These are phyloP conservation scores for Aspergillus sp. DNA, from an alignment of 2,329 filamentous ascomycete genomes.

Conservation along the genomic window DNA sequence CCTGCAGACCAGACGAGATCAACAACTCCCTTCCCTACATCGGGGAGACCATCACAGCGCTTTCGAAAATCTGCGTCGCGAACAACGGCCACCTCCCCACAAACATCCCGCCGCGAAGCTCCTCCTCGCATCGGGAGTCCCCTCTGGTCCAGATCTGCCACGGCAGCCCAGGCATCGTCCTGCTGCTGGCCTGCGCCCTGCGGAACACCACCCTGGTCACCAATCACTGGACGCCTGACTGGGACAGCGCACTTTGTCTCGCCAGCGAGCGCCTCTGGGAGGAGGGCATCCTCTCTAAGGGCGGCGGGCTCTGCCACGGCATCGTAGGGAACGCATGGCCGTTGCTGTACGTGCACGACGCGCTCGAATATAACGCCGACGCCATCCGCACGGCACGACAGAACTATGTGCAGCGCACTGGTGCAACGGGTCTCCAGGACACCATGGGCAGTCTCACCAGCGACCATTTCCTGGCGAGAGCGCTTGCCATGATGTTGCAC, in stretches of 20 bases:
- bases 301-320: slow-evolving; percentile 41
- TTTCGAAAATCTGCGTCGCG: slow-evolving; percentile 34
- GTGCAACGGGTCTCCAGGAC: slow-evolving; percentile 1
- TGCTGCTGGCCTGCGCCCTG: slow-evolving; percentile 33
- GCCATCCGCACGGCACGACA: slow-evolving; percentile 19
- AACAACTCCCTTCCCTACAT: slow-evolving; percentile 30
- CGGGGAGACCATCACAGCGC: slow-evolving; percentile 33
- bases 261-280: slow-evolving; percentile 38
- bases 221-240: slow-evolving; percentile 35
- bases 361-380: slow-evolving; percentile 31
- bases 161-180: slow-evolving; percentile 37
- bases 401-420: slow-evolving; percentile 19
- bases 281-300: slow-evolving; percentile 41
- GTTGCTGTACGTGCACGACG: slow-evolving; percentile 34
- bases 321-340: slow-evolving; percentile 43
- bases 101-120: slow-evolving; percentile 28
- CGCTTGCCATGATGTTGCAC: slow-evolving; percentile 37
- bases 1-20: slow-evolving; percentile 32
- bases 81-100: slow-evolving; percentile 39
- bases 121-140: slow-evolving; percentile 15
- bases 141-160: slow-evolving; percentile 43
- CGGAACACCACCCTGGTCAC: slow-evolving; percentile 24
- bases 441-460: slow-evolving; percentile 20
- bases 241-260: slow-evolving; percentile 34
- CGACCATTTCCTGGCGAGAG: slow-evolving; percentile 39